A percentile compares a stretch with the other conserved stretches of the same genome.
These are phyloP conservation scores for Sphagnum magellanicum DNA, from an alignment of 228 moss, liverwort and hornwort genomes.

Conservation along the genomic window DNA sequence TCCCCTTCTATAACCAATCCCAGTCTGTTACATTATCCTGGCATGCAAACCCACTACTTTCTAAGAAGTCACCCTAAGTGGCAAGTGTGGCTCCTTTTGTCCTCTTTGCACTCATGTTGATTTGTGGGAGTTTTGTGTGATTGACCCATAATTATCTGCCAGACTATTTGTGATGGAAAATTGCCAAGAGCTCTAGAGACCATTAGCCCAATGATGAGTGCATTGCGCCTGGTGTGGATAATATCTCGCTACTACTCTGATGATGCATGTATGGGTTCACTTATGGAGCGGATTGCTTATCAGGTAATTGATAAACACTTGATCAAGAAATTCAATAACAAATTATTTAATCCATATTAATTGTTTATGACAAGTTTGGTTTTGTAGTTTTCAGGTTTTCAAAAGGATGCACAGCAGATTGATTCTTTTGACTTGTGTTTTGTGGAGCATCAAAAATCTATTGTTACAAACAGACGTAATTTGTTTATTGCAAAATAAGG, in stretches of 20 bases:
- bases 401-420: not conserved
- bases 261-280: conserved; percentile 65
- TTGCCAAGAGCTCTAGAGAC: conserved; percentile 60
- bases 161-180: conserved; percentile 63
- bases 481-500: too few species aligned
- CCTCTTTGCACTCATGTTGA: too few species aligned
- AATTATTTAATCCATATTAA: too few species aligned
- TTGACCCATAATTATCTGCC: not conserved
- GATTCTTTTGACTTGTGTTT: not conserved
- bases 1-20: too few species aligned
- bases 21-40: too few species aligned
- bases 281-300: conserved; percentile 68
- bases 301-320: conserved; percentile 26
- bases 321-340: too few species aligned
- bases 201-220: conserved; percentile 81
- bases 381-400: not conserved
- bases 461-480: too few species aligned
- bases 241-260: conserved; percentile 82
- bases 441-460: not conserved
- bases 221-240: conserved; percentile 86
- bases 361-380: not conserved
- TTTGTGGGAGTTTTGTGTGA: too few species aligned
- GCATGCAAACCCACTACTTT: too few species aligned
- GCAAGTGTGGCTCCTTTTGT: too few species aligned
- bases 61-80: too few species aligned